phyloP scores from a whole-genome alignment of 2,329 filamentous ascomycete species.

The Aaosphaeria pasadenensis region DNA sequence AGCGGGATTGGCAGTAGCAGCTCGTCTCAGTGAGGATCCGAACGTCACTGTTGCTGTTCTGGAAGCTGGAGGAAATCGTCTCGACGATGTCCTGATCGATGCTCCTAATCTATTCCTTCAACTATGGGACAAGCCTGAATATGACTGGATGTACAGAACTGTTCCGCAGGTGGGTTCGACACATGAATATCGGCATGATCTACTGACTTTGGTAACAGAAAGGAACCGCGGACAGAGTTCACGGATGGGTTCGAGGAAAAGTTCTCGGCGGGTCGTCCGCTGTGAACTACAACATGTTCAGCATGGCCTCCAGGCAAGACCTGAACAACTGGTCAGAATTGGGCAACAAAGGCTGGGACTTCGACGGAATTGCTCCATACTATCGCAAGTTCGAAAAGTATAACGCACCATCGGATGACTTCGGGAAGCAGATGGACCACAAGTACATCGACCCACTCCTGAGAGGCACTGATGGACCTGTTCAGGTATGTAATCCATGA shows the following conservation, averaged over 20 bases:
- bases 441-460: constrained; percentile 22
- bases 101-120: constrained; percentile 22
- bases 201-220: constrained; percentile 12
- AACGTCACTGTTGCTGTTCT: constrained; percentile 23
- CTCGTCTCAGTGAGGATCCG: constrained; percentile 24
- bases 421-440: constrained; percentile 17
- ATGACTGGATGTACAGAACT: constrained; percentile 29
- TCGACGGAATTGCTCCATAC: constrained; percentile 32
- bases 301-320: constrained; percentile 24
- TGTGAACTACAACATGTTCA: constrained; percentile 34
- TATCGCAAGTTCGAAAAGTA: constrained; percentile 37
- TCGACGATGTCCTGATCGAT: constrained; percentile 26
- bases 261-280: constrained; percentile 38
- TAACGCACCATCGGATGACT: constrained; percentile 16
- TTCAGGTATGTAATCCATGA: constrained; percentile 12
- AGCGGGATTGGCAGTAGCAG: constrained; percentile 26
- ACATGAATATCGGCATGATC: neutral
- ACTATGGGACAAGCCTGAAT: constrained; percentile 24
- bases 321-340: constrained; percentile 40
- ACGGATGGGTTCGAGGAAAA: constrained; percentile 27
- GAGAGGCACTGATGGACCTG: constrained; percentile 21
- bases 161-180: constrained; percentile 22
- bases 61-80: constrained; percentile 19
- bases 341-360: constrained; percentile 39
- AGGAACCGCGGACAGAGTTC: constrained; percentile 15